Base-by-base conservation (phyloP, 2,329 filamentous ascomycete species). In the Cladorrhinum sp. region DNA sequence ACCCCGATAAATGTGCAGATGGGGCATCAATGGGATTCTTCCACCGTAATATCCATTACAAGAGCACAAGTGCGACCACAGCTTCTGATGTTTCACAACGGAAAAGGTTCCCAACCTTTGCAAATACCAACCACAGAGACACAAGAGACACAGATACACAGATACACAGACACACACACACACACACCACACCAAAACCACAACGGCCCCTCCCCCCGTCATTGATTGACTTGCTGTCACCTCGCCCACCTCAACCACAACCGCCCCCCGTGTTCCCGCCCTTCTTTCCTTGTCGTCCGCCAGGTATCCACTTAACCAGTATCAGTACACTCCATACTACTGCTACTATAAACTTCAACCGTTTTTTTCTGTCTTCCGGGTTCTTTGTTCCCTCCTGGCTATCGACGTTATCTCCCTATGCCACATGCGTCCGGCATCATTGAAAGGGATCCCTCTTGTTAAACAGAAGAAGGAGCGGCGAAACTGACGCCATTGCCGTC, bases 401-500 rank as follows among this genome's bases (percentile, higher is more conserved):
- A 45, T 22, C 41, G 6, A 45, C 41, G 41, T 45, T 45, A 45
- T 45, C 7, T 45, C 20, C 16, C 41, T 13, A 36, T 3, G 32
- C 32, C 32, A 36, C 32, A 36, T 36, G 32, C 32, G 10, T 36
- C 32, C 32, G 32, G 41, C 41, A 20, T 16, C 41, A 20, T 16
- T 45, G 41, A n/a, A 41, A 41, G 12, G 16, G 36, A 41, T 13
- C 16, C 36, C n/a, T n/a, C n/a, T n/a, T n/a, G n/a, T 36, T 50
- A 10, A 29, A 41, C 6, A 20, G 41, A 45, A 22, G 18, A 45
- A 18, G 13, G 50, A 25, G 18, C 18, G 22, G 38, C 24, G 22
- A 50, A 51, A 60, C 57, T 62, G 64, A 64, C 62, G 61, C 65
- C 57, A 65, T 64, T 65, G 58, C 58, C 57, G 63, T 63, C 52